Evolutionary conservation across 345 rosid species (phyloP), one percentile per base, ranked within the genome.

Genomic region (Eutrema japonicum): DNA sequence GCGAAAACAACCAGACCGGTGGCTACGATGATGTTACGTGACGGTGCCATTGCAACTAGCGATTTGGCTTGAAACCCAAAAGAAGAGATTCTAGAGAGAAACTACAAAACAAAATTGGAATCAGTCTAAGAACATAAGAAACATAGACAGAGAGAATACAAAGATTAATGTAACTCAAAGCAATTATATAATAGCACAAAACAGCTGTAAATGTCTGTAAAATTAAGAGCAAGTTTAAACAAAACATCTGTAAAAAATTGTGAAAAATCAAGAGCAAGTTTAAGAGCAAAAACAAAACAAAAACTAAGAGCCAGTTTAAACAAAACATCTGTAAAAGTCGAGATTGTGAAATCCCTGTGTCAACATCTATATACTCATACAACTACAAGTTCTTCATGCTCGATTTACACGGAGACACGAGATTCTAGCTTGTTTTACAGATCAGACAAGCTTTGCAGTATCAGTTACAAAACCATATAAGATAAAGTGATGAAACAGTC

Each of bases 1-100:
- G 91, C 98, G 79, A 95, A 95, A 71, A 83, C 80, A 50, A 92
- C 75, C 60, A 95, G 85, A 11, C 99, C 94, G 36, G 87, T 58
- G 0, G 99, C 99, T 71, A 95, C 92, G 13, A 88, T 52, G 7
- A 69, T 67, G 81, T 95, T 95, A 33, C 93, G 86, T 6, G 74
- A 70, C 62, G 85, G 83, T 53, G 80, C 55, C 97, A 92, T 92
- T 47, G 55, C 26, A 54, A 13, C 26, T 33, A 14, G 16, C 45
- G 38, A 22, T 66, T 13, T 50, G 22, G 27, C 43, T 57, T 57
- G 12, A 6, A 8, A 37, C 10, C 46, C 5, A 48, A 58, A 43
- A 5, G 10, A 43, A 29, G 16, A 66, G 41, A 40, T 4, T 33
- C 53, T 63, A 3, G 1, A 22, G 18, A 32, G 11, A 56, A 49